Evolutionary conservation across 805 yeast genomes (phyloP), one percentile per base, ranked within the genome.

Genomic region (Saturnispora kantuleensis): DNA sequence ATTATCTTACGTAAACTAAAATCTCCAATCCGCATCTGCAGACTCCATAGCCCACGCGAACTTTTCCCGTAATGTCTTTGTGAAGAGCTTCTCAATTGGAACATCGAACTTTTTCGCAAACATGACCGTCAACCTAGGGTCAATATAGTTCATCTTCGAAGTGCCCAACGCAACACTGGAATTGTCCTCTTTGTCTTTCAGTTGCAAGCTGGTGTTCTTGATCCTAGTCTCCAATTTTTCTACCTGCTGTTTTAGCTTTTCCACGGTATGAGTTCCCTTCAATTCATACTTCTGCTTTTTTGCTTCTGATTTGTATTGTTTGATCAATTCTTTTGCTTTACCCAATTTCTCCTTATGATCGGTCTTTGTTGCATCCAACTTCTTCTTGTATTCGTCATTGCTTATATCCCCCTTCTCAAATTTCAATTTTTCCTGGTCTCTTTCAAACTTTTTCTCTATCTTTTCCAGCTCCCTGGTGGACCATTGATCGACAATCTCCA

Each of bases 21-120:
- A 89, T 52, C 76, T 72, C 97, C 97, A 89, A 55, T 85, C 66
- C 52, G 77, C 87, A 59, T 84, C 97, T 3, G 80, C 88, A 43
- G 89, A 79, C 62, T 89, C 95, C 43, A 90, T 82, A 29, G 97
- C 97, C 97, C 97, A 90, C 39, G 77, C 80, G 66, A 90, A 90
- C 67, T 90, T 90, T 36, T 89, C 96, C 49, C 97, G 69, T 44
- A 90, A 68, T 0, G 97, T 85, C 66, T 88, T 89, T 10, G 96
- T 83, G 55, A 90, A 88, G 35, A 90, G 69, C 63, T 85, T 89
- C 63, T 90, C 97, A 44, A 90, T 82, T 7, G 97, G 97, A 16
- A 90, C 96, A 44, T 77, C 71, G 59, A 68, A 87, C 63, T 79
- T 84, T 63, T 88, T 89, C 42, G 95, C 76, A 58, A 88, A 90